phyloP scores from a whole-genome alignment of 2,329 filamentous ascomycete genomes.

The Thielaviopsis musarum region DNA sequence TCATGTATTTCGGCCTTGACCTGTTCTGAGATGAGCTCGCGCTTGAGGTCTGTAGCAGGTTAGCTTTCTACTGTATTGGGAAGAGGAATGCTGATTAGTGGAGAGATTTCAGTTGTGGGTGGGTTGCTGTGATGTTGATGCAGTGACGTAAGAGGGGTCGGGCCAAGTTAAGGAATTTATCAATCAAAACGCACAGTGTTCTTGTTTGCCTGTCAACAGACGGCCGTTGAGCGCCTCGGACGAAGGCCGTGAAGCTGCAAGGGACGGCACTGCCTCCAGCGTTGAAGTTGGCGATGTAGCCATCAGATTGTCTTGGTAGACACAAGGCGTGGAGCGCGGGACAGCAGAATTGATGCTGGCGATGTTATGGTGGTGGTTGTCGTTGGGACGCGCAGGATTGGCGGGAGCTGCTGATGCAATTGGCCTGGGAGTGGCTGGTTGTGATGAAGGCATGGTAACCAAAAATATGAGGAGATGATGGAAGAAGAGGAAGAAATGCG shows the following conservation, averaged over 20 bases:
- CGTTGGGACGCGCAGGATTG: neutral
- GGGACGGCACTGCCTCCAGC: neutral
- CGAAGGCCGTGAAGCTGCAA: slow-evolving; percentile 3
- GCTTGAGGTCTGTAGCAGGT: slow-evolving; percentile 59
- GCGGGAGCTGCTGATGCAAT: neutral
- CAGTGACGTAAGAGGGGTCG: neutral
- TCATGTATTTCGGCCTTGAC: slow-evolving; percentile 81
- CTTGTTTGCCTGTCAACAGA: slow-evolving; percentile 80
- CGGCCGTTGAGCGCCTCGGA: slow-evolving; percentile 17
- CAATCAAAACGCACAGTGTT: slow-evolving; percentile 56
- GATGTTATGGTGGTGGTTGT: neutral
- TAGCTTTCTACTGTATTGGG: neutral
- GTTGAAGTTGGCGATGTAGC: neutral
- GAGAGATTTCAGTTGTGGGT: neutral
- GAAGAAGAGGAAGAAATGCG: neutral
- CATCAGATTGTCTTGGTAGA: neutral
- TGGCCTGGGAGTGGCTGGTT: neutral
- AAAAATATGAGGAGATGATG: neutral
- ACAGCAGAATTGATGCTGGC: neutral
- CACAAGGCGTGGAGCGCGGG: slow-evolving; percentile 2
- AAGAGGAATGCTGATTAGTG: neutral
- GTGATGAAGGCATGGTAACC: neutral
- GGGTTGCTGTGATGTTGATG: neutral
- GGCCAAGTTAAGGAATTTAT: neutral
- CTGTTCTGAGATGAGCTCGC: slow-evolving; percentile 82